phyloP scores from a whole-genome alignment of 352 stramenopile genomes.

The Globisporangium nunn region DNA sequence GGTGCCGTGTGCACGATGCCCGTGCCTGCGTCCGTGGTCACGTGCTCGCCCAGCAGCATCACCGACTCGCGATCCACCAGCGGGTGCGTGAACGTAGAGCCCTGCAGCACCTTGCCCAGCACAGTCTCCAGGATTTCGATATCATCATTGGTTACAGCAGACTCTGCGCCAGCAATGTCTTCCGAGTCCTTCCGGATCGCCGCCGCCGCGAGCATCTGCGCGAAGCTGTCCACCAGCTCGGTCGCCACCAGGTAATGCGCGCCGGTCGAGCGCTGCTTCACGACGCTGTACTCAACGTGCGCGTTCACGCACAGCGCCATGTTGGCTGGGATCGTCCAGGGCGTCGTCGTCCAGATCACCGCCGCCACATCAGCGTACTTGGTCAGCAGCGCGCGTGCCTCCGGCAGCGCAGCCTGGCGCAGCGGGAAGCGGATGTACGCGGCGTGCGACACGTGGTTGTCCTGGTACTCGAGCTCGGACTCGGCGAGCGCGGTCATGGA shows the following conservation, averaged over 20 bases:
- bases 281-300: constrained; percentile 91
- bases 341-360: constrained; percentile 98
- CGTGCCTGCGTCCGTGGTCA: constrained; percentile 96
- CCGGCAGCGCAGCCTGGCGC: constrained; percentile 12
- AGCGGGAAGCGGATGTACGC: constrained; percentile 91
- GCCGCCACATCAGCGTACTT: constrained; percentile 45
- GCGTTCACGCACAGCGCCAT: constrained; percentile 95
- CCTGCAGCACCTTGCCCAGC: constrained; percentile 41
- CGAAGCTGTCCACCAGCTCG: constrained; percentile 45
- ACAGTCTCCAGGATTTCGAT: constrained; percentile 60
- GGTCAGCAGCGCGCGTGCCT: constrained; percentile 18
- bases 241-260: constrained; percentile 59
- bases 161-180: background rate
- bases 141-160: constrained; percentile 1
- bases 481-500: constrained; percentile 96
- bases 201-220: constrained; percentile 10
- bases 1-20: constrained; percentile 98
- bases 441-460: constrained; percentile 94
- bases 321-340: constrained; percentile 98
- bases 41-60: constrained; percentile 94
- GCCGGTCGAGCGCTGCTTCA: constrained; percentile 31
- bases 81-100: constrained; percentile 85
- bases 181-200: background rate
- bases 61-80: constrained; percentile 76
- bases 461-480: constrained; percentile 97